Percentiles rank a stretch among this genome's conserved stretches.
Evolutionary conservation across 2,329 filamentous ascomycete genomes (phyloP).

Genomic region (Fusarium neocosmosporiellum): DNA sequence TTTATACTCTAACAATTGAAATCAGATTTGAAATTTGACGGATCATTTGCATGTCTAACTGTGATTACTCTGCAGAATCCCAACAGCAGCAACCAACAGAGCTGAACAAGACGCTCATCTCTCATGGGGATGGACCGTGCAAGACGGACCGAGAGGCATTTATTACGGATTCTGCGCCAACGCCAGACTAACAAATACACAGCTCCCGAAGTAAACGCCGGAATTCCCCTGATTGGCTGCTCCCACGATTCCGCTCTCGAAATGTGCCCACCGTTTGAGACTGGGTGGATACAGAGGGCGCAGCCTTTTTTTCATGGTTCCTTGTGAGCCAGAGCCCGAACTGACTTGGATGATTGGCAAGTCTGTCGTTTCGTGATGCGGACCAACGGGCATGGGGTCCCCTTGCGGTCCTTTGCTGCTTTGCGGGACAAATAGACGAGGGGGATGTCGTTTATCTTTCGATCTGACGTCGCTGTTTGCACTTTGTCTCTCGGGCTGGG

Average conservation of each 20-base stretch:
- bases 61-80: neutral
- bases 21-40: neutral
- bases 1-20: neutral
- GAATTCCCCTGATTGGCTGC: constrained; percentile 39
- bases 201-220: constrained; percentile 43
- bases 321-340: neutral
- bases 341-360: constrained; percentile 16
- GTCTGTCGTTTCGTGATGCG: constrained; percentile 29
- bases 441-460: constrained; percentile 19
- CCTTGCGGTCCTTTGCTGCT: constrained; percentile 4
- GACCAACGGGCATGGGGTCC: constrained; percentile 15
- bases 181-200: constrained; percentile 24
- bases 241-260: neutral
- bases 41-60: neutral
- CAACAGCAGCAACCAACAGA: neutral
- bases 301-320: neutral
- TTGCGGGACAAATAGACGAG: constrained; percentile 33
- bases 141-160: constrained; percentile 39
- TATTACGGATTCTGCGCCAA: constrained; percentile 28
- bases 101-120: neutral
- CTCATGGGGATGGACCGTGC: constrained; percentile 18
- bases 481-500: constrained; percentile 4
- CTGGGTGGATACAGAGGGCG: constrained; percentile 18
- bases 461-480: constrained; percentile 27
- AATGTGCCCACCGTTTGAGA: constrained; percentile 12